phyloP scores from a whole-genome alignment of 2,329 filamentous ascomycete species.

The Phaeosphaeriaceae sp. region DNA sequence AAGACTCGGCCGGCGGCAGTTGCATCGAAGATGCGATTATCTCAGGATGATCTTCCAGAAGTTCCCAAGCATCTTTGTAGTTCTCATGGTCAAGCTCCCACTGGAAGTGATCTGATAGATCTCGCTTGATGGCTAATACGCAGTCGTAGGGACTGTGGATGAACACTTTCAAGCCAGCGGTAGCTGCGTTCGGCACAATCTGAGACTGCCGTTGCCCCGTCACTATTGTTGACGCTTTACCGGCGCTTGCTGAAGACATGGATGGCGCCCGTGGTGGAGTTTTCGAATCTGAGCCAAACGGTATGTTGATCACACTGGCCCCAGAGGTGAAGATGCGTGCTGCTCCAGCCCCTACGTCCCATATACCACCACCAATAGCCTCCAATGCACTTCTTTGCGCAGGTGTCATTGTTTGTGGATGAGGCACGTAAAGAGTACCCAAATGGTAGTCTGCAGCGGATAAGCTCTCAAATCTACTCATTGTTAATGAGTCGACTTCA shows the following conservation, averaged over 20 bases:
- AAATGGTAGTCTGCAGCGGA: slow-evolving; percentile 93
- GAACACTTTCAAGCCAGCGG: slow-evolving; percentile 79
- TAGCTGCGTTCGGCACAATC: slow-evolving; percentile 57
- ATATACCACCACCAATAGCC: slow-evolving; percentile 77
- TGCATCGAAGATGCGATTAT: slow-evolving; percentile 56
- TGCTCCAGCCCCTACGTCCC: slow-evolving; percentile 90
- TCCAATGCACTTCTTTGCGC: slow-evolving; percentile 78
- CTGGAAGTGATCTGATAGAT: slow-evolving; percentile 80
- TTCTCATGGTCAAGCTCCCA: slow-evolving; percentile 85
- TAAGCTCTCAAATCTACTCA: slow-evolving; percentile 86
- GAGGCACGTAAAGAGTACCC: slow-evolving; percentile 78
- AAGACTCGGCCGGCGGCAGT: slow-evolving; percentile 39
- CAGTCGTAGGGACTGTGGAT: slow-evolving; percentile 97
- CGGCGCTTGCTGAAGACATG: slow-evolving; percentile 44
- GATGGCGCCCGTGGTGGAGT: slow-evolving; percentile 33
- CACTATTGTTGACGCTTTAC: slow-evolving; percentile 26
- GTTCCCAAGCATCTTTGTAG: slow-evolving; percentile 86
- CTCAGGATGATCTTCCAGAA: slow-evolving; percentile 88
- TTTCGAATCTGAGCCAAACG: slow-evolving; percentile 49
- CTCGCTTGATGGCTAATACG: slow-evolving; percentile 87
- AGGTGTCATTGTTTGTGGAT: slow-evolving; percentile 66
- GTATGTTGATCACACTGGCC: slow-evolving; percentile 70
- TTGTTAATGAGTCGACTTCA: slow-evolving; percentile 83
- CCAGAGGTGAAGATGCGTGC: slow-evolving; percentile 85
- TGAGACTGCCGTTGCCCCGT: slow-evolving; percentile 34